Base-by-base conservation (phyloP, 1,139 yeast genomes). In the Diutina mesorugosa region DNA sequence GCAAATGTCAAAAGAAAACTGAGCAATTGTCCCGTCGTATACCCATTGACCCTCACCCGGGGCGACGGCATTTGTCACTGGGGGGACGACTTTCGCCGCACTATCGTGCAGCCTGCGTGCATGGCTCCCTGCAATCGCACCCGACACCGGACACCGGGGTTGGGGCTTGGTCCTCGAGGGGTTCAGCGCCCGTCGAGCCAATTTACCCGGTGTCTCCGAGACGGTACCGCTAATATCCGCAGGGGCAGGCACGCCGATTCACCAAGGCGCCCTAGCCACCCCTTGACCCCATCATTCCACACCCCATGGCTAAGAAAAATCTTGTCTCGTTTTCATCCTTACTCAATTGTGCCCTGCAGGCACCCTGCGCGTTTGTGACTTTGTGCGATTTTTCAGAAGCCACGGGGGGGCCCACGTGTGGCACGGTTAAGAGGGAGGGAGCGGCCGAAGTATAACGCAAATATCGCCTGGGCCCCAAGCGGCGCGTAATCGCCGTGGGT, bases 341-440 rank as follows among this genome's bases (percentile, higher is more conserved):
- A 21, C 26, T 1, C 2, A 35, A 10, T 35, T 35, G 9, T 4
- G 14, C 14, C n/a, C 41, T 35, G 41, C 41, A 35, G 41, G 41
- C 41, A 35, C 41, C 41, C 14, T 35, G 41, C 41, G n/a, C n/a
- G 6, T 35, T 35, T 35, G 41, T 35, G 26, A 35, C 41, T 12
- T 35, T 5, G 6, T 5, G 41, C 41, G 14, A 21, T 21, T 26
- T n/a, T 16, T 18, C 8, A 7, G 28, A 8, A 46, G 48, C 51
- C 51, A 47, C 51, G 51, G 51, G 51, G 51, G 51, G 51, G 51
- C 51, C 51, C 51, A 47, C 51, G 51, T 47, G 29, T 47, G 21
- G 14, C 32, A 12, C 51, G 30, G 18, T n/a, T 6, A n/a, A 18
- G 26, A 45, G 47, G 26, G 10, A 45, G 8, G 9, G 10, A 45